A percentile compares a stretch with the other conserved stretches of the same genome.
Conservation (phyloP, 805 yeast genomes). For the Scheffersomyces lignosus region DNA sequence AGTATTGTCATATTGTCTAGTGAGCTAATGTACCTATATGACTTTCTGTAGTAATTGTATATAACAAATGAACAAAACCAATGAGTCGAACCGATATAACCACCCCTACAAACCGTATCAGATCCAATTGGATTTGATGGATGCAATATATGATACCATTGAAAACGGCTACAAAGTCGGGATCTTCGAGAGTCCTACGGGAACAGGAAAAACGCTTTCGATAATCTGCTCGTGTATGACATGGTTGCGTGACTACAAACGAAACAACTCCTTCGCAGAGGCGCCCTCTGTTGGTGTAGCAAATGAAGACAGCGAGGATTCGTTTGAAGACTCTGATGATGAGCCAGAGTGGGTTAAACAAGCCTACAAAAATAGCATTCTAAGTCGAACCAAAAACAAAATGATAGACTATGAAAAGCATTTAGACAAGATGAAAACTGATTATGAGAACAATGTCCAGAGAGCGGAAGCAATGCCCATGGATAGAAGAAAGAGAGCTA, state of each 20-base stretch:
- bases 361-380: conserved; percentile 31
- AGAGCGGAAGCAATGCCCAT: conserved; percentile 12
- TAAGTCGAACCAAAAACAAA: conserved; percentile 22
- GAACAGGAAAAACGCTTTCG: conserved; percentile 90
- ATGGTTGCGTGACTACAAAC: conserved; percentile 66
- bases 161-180: conserved; percentile 62
- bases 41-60: too few relatives aligned
- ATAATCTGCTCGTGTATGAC: conserved; percentile 81
- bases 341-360: conserved; percentile 73
- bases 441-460: conserved; percentile 15
- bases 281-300: neutral
- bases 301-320: neutral
- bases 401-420: conserved; percentile 43
- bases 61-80: too few relatives aligned
- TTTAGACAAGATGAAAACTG: conserved; percentile 32
- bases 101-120: conserved; percentile 85
- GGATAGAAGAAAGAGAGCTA: conserved; percentile 7
- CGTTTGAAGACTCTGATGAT: conserved; percentile 35
- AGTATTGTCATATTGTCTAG: too few relatives aligned
- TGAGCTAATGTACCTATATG: too few relatives aligned
- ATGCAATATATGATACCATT: conserved; percentile 64
- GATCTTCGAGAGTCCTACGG: conserved; percentile 90
- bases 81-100: conserved; percentile 44
- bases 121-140: conserved; percentile 79
- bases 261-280: conserved; percentile 10